phyloP scores from a whole-genome alignment of 768 basidiomycete genomes.

The Trametes elegans region DNA sequence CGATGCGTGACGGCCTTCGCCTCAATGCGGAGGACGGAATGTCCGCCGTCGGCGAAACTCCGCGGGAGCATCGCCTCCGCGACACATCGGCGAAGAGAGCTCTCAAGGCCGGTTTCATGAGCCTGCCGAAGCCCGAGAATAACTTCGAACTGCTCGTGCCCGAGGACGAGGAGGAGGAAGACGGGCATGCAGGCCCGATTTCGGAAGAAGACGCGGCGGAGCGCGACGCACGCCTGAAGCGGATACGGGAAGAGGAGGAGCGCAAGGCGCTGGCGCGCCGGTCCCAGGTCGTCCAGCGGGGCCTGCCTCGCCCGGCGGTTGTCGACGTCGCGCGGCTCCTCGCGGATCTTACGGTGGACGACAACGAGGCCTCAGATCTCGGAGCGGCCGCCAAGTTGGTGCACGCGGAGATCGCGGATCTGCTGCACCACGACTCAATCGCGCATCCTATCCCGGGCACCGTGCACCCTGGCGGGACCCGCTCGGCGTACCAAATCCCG shows the following conservation, averaged over 20 bases:
- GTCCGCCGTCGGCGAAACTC: constrained; percentile 60
- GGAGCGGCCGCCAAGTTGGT: constrained; percentile 60
- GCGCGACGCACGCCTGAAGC: constrained; percentile 72
- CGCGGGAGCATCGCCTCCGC: constrained; percentile 69
- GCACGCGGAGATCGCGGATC: constrained; percentile 70
- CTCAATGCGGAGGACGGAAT: constrained; percentile 76
- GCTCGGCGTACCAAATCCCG: constrained; percentile 71
- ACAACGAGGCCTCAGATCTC: constrained; percentile 41
- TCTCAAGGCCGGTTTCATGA: constrained; percentile 78
- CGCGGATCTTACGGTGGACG: constrained; percentile 51
- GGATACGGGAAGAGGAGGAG: constrained; percentile 73
- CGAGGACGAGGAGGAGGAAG: constrained; percentile 72
- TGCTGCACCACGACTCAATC: constrained; percentile 88
- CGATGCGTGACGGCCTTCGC: constrained; percentile 85
- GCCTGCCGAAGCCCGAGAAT: constrained; percentile 89
- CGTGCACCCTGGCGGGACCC: constrained; percentile 64
- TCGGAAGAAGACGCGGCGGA: constrained; percentile 91
- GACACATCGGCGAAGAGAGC: constrained; percentile 66
- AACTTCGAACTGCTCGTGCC: constrained; percentile 94
- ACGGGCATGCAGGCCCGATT: constrained; percentile 35
- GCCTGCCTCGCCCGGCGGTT: constrained; percentile 82
- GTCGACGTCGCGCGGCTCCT: constrained; percentile 71
- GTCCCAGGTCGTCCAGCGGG: constrained; percentile 76
- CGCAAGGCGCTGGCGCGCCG: constrained; percentile 76
- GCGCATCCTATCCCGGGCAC: constrained; percentile 89